These are phyloP conservation scores for Trypanosoma avium DNA, from an alignment of 208 protist genomes.

Conservation along the genomic window DNA sequence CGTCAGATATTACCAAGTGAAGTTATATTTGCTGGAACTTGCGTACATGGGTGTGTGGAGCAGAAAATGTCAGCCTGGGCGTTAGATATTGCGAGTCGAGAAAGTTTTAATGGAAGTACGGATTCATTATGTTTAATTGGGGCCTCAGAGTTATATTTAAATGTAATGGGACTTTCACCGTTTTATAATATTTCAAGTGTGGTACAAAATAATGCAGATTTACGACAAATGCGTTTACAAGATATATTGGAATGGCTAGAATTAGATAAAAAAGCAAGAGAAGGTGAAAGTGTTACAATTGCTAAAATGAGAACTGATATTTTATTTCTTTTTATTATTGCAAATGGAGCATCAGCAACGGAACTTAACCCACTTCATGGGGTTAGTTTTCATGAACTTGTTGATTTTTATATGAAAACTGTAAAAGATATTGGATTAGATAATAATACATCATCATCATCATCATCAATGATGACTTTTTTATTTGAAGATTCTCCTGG, in stretches of 20 bases:
- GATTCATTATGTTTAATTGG: slow-evolving; percentile 81
- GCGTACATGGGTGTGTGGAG: slow-evolving; percentile 69
- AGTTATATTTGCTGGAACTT: slow-evolving; percentile 69
- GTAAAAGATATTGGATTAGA: neutral
- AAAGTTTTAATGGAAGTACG: slow-evolving; percentile 45
- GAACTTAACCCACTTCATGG: slow-evolving; percentile 42
- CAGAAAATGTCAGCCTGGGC: slow-evolving; percentile 86
- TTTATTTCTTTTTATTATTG: slow-evolving; percentile 69
- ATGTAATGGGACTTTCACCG: slow-evolving; percentile 66
- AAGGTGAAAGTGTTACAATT: slow-evolving; percentile 46
- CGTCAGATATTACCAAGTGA: slow-evolving; percentile 49
- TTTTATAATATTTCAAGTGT: slow-evolving; percentile 65
- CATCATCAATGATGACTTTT: neutral
- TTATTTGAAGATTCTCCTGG: slow-evolving; percentile 39
- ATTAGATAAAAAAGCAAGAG: slow-evolving; percentile 38
- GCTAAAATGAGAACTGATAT: slow-evolving; percentile 65
- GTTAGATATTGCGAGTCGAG: slow-evolving; percentile 75
- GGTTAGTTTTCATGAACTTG: slow-evolving; percentile 38
- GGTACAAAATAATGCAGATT: slow-evolving; percentile 54
- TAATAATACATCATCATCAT: neutral
- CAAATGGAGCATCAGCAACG: slow-evolving; percentile 49
- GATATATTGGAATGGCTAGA: slow-evolving; percentile 77
- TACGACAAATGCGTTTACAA: slow-evolving; percentile 50
- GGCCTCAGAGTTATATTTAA: slow-evolving; percentile 61
- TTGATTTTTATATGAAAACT: slow-evolving; percentile 47